Evolutionary conservation across 2,329 filamentous ascomycete species (phyloP).

Genomic region (Lomentospora prolificans): DNA sequence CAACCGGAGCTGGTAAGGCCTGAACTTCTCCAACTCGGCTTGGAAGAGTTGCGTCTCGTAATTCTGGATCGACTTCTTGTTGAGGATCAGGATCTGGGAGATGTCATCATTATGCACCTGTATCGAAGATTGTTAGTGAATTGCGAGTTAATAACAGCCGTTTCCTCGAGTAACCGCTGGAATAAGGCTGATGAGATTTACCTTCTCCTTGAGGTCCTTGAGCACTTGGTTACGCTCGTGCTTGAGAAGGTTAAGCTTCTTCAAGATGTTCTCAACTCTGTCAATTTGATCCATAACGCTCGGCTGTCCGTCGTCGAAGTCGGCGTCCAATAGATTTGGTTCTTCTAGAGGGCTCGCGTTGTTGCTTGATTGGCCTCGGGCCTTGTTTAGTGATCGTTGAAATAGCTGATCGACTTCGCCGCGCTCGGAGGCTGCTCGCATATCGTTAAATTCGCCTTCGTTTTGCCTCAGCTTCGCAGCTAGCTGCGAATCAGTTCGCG

Average conservation of each 20-base stretch:
- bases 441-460: slow-evolving; percentile 85
- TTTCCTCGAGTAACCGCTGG: background rate
- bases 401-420: slow-evolving; percentile 85
- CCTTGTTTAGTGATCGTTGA: slow-evolving; percentile 74
- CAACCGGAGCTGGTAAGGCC: slow-evolving; percentile 82
- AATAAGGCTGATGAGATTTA: too few species aligned
- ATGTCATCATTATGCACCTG: slow-evolving; percentile 95
- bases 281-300: slow-evolving; percentile 85
- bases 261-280: slow-evolving; percentile 79
- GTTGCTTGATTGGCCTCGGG: slow-evolving; percentile 54
- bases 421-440: slow-evolving; percentile 78
- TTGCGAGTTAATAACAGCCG: background rate
- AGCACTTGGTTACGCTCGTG: slow-evolving; percentile 82
- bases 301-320: slow-evolving; percentile 70
- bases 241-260: slow-evolving; percentile 87
- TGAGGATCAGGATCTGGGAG: slow-evolving; percentile 90
- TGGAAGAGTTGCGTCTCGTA: slow-evolving; percentile 91
- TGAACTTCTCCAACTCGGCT: slow-evolving; percentile 93
- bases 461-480: slow-evolving; percentile 77
- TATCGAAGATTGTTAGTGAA: background rate
- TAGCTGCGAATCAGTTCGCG: slow-evolving; percentile 74
- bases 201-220: slow-evolving; percentile 97
- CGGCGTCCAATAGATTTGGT: slow-evolving; percentile 78
- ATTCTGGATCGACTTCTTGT: slow-evolving; percentile 91
- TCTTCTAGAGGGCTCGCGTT: slow-evolving; percentile 54